These are phyloP conservation scores for Colletotrichum sp. DNA, from an alignment of 2,329 filamentous ascomycete species.

Conservation along the genomic window DNA sequence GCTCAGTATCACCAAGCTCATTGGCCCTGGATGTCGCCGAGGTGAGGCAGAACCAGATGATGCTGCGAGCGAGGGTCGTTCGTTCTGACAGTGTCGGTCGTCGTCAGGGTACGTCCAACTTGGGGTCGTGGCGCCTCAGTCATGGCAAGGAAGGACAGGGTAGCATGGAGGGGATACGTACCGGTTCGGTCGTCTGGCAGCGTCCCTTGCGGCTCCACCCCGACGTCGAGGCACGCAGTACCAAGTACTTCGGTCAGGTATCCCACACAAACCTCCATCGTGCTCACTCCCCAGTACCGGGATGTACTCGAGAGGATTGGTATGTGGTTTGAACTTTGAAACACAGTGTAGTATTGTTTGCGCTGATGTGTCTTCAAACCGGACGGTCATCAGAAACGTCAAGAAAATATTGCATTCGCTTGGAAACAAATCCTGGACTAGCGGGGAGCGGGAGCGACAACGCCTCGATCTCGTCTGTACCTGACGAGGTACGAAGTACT, in stretches of 20 bases:
- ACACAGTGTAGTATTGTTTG: slow-evolving; percentile 19
- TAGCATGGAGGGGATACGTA: not conserved
- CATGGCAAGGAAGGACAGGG: not conserved
- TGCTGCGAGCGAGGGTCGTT: not conserved
- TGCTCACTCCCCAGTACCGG: not conserved
- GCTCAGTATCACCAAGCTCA: not conserved
- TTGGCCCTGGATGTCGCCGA: not conserved
- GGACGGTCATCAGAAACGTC: slow-evolving; percentile 18
- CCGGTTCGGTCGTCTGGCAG: not conserved
- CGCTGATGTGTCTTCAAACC: slow-evolving; percentile 19
- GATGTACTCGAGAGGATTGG: not conserved
- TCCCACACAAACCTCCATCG: not conserved
- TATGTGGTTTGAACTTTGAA: slow-evolving; percentile 20
- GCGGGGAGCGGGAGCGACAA: not conserved
- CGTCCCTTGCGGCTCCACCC: slow-evolving; percentile 17
- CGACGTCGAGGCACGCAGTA: not conserved
- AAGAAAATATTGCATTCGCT: not conserved
- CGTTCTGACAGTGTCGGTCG: not conserved
- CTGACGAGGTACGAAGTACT: not conserved
- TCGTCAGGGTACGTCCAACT: not conserved
- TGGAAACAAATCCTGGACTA: not conserved
- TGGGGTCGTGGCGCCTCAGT: not conserved
- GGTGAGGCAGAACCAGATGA: not conserved
- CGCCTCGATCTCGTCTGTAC: slow-evolving; percentile 7
- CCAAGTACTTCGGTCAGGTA: not conserved